Conservation (phyloP, 495 filamentous ascomycete species). For the Aspergillus conjunctus region DNA sequence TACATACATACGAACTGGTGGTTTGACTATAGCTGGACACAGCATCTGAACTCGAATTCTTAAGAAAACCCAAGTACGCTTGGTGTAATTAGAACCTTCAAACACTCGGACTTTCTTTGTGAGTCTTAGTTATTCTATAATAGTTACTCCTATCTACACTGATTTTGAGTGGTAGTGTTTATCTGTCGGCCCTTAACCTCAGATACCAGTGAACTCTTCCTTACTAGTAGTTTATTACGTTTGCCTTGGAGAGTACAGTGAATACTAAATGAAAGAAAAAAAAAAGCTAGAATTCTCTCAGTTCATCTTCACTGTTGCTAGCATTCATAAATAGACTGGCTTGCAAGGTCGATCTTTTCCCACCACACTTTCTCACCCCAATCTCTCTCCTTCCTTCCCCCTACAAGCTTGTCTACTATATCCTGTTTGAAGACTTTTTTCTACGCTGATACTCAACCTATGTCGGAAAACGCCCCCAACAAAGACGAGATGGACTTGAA, state of each 20-base stretch:
- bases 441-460: not conserved
- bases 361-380: not conserved
- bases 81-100: not conserved
- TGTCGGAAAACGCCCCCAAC: not conserved
- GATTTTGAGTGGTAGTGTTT: too few species aligned
- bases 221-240: too few species aligned
- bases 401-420: not conserved
- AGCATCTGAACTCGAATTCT: not conserved
- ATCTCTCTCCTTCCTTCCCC: not conserved
- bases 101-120: too few species aligned
- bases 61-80: not conserved
- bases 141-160: too few species aligned
- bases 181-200: too few species aligned
- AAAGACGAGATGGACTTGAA: constrained; percentile 4
- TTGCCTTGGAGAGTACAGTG: too few species aligned
- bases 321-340: not conserved
- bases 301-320: not conserved
- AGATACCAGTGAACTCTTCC: too few species aligned
- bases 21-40: not conserved
- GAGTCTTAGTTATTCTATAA: too few species aligned
- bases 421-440: not conserved
- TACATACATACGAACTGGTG: not conserved
- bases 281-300: not conserved
- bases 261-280: not conserved
- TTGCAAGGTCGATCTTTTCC: not conserved